Percentiles rank a stretch among this genome's conserved stretches.
Evolutionary conservation across 2,329 filamentous ascomycete species (phyloP).

Genomic region (Verticillium nonalfalfae): DNA sequence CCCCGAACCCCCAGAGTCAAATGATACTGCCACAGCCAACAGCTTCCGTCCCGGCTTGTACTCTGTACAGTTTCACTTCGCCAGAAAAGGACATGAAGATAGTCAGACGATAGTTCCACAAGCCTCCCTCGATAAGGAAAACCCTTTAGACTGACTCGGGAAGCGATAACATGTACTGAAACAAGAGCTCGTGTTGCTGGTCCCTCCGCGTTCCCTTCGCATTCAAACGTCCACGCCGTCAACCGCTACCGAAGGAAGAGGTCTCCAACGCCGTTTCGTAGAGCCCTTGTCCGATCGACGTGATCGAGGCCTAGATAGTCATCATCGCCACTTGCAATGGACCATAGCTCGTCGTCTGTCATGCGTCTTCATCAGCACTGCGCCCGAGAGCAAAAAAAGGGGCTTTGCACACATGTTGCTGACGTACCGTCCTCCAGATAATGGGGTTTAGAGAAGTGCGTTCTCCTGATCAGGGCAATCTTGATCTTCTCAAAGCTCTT

Average conservation of each 20-base stretch:
- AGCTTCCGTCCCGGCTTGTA: background rate
- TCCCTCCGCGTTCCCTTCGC: background rate
- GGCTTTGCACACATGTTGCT: background rate
- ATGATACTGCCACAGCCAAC: background rate
- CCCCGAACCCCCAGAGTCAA: background rate
- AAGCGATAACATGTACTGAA: background rate
- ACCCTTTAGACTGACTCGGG: background rate
- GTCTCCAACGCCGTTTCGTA: conserved; percentile 56
- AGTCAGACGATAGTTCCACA: background rate
- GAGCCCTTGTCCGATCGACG: conserved; percentile 50
- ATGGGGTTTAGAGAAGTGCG: conserved; percentile 67
- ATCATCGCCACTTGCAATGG: conserved; percentile 44
- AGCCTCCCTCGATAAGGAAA: background rate
- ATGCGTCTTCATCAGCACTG: conserved; percentile 13
- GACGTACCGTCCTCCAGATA: conserved; percentile 82
- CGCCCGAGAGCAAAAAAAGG: background rate
- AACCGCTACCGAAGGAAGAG: conserved; percentile 46
- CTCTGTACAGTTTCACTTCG: background rate
- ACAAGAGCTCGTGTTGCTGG: background rate
- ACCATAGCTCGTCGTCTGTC: conserved; percentile 54
- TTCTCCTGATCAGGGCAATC: conserved; percentile 74
- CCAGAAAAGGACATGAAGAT: background rate
- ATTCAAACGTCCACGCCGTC: conserved; percentile 4
- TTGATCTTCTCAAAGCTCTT: conserved; percentile 99
- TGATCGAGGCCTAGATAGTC: conserved; percentile 62